A percentile compares a stretch with the other conserved stretches of the same genome.
phyloP scores from a whole-genome alignment of 306 rosid genomes.

The Nissolia schottii region DNA sequence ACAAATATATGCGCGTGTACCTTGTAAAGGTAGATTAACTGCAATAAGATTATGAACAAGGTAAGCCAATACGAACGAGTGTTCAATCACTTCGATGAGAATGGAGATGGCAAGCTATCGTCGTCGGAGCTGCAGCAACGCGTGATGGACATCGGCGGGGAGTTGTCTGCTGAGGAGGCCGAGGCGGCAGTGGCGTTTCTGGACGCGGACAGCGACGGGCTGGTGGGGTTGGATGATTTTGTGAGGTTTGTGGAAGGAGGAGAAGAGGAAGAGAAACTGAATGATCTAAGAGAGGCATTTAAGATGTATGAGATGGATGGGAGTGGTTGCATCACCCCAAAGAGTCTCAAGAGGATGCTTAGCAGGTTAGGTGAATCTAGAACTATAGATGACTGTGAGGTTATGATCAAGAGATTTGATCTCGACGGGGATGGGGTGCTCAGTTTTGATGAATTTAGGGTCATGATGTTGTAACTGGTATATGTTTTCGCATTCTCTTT shows the following conservation, averaged over 20 bases:
- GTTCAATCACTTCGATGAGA: constrained; percentile 59
- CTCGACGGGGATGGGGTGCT: constrained; percentile 81
- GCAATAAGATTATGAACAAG: constrained; percentile 38
- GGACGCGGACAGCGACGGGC: constrained; percentile 61
- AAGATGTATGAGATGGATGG: constrained; percentile 80
- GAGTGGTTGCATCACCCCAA: constrained; percentile 63
- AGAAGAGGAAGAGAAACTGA: constrained; percentile 64
- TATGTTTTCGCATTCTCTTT: neutral
- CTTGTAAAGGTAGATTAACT: neutral
- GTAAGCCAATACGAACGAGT: constrained; percentile 43
- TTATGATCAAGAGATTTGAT: constrained; percentile 69
- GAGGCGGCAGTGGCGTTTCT: constrained; percentile 40
- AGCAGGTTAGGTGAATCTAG: constrained; percentile 64
- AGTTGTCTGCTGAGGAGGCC: constrained; percentile 38
- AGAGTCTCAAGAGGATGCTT: constrained; percentile 67
- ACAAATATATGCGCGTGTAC: neutral
- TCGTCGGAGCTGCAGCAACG: constrained; percentile 58
- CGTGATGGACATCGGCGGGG: constrained; percentile 46
- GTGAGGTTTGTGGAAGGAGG: constrained; percentile 67
- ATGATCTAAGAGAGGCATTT: constrained; percentile 61
- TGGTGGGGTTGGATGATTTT: constrained; percentile 62
- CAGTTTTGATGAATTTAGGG: constrained; percentile 71
- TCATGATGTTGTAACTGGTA: constrained; percentile 55
- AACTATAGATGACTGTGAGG: constrained; percentile 48
- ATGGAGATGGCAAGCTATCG: constrained; percentile 67